Base-by-base conservation (phyloP, 2,329 filamentous ascomycete genomes). In the Colletotrichum sp. region DNA sequence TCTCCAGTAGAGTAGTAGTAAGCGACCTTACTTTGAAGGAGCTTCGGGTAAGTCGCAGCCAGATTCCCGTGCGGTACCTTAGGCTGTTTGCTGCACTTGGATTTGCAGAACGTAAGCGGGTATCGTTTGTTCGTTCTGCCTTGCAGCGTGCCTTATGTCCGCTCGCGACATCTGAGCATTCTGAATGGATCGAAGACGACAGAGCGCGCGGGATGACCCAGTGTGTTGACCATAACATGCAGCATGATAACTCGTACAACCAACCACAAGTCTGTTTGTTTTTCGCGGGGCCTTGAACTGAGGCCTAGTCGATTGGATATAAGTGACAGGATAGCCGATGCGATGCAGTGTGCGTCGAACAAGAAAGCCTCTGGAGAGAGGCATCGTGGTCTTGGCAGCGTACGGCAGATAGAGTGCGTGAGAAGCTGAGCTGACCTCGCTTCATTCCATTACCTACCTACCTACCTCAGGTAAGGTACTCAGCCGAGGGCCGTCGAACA, bases 21-120 rank as follows among this genome's bases (percentile, higher is more conserved):
- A 49, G 44, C 44, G 18, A 49, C 18, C 44, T 49, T 49, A 21
- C 39, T 10, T 44, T 44, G 49, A 8, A 49, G 44, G 24, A 34
- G 71, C 57, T 70, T 70, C 71, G 57, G 71, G 57, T 52, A 70
- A 70, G 39, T 28, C 55, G 66, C 66, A 57, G 66, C 66, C 72
- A 75, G 72, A 68, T 75, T 49, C 66, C 71, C 66, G 66, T 67
- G 68, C 59, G 6, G 59, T 62, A 34, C 32, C 32, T 34, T 34
- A 21, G 65, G 24, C 32, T 15, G 9, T 39, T 30, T 30, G 44
- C 55, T 39, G 59, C 28, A 63, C 30, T 32, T 16, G 28, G n/a
- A n/a, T n/a, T n/a, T n/a, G n/a, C n/a, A n/a, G n/a, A 6, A n/a
- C 12, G 24, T 44, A 64, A 36, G 12, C 34, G n/a, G 24, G 62